These are phyloP conservation scores for Auricularia sp. DNA, from an alignment of 768 basidiomycete species.

Conservation along the genomic window DNA sequence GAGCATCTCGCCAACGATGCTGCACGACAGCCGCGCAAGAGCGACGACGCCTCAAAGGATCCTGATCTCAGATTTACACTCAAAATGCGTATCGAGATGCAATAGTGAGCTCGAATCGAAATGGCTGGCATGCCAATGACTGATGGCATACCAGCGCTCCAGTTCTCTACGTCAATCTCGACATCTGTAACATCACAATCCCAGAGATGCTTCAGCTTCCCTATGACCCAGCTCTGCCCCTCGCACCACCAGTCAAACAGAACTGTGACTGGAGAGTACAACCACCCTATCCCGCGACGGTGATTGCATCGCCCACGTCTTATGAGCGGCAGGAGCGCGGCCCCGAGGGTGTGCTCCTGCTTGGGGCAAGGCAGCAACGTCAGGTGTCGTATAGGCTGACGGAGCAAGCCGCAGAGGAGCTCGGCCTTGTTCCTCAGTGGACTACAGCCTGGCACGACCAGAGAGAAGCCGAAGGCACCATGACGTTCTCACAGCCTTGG, in stretches of 20 bases:
- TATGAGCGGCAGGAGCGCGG: neutral
- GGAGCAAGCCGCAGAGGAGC: no score
- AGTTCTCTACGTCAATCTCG: neutral
- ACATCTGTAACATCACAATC: neutral
- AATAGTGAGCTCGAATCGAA: neutral
- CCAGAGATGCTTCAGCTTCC: neutral
- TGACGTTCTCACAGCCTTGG: no score
- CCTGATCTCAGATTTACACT: neutral
- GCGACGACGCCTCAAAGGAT: neutral
- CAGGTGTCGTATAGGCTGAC: no score
- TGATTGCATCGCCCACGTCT: neutral
- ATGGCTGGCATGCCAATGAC: neutral
- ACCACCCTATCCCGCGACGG: neutral
- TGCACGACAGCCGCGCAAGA: neutral
- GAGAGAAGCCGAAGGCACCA: no score
- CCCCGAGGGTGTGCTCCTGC: no score
- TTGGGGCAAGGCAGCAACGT: no score
- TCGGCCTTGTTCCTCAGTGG: no score
- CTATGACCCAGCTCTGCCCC: neutral
- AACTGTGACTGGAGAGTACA: neutral
- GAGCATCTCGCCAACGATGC: neutral
- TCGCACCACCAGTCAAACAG: neutral
- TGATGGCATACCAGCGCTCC: neutral
- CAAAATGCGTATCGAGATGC: neutral
- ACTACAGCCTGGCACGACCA: no score